Base-by-base conservation (phyloP, 441 rosid genomes). In the Syzygium malaccense region DNA sequence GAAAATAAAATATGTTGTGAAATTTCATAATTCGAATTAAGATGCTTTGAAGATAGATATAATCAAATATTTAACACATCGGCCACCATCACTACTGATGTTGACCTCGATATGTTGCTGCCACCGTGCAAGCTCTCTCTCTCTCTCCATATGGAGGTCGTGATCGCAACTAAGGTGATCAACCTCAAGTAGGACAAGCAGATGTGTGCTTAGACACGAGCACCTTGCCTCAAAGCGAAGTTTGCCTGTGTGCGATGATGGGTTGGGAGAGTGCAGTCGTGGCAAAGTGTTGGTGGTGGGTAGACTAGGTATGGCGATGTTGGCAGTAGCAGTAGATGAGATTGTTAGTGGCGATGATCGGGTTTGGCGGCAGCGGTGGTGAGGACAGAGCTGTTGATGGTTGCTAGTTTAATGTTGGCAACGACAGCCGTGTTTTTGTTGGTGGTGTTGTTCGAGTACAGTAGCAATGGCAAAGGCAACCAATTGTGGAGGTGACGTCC, bases 401-500 rank as follows among this genome's bases (percentile, higher is more conserved):
- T 32, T 66, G 78, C 14, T 1, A 9, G 45, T 18, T 66, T 18
- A 66, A 66, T 2, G 13, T 17, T 32, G 13, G 45, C 32, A 18
- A 23, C 0, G 0, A 18, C 5, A 8, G 2, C 18, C 0, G 25
- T 45, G 18, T 19, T 32, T 32, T 66, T 66, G 25, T 32, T 18
- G 7, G 25, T 18, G 25, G 11, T 4, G 5, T 0, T 66, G 13
- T 32, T 7, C 0, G 0, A 32, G 45, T 19, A 66, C 0, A 2
- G 3, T 66, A 32, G 45, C 14, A 32, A 0, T 0, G 3, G 6
- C 2, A 3, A 66, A 66, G 25, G 7, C 33, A 62, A 6, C 0
- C 0, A 1, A 2, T 4, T 14, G 4, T 66, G 20, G 7, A 8
- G 14, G 0, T 1, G 1, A 5, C 11, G 7, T 10, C 0, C 0